Evolutionary conservation across 345 rosid genomes (phyloP), one percentile per base, ranked within the genome.

Genomic region (Passiflora organensis): DNA sequence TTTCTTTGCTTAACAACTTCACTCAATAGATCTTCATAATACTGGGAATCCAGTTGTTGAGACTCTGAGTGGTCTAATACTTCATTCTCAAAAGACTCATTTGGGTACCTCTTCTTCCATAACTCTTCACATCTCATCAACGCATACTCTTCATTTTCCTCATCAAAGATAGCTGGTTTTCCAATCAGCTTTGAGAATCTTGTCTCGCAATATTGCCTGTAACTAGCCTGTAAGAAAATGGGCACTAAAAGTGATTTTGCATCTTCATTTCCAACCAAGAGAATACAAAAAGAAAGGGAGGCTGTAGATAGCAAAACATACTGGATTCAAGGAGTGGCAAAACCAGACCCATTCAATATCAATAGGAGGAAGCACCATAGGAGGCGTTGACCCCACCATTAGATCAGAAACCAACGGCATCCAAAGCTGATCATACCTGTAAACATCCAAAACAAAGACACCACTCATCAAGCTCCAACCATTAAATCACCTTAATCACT

Each of bases 281-380:
- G 2, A 37, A 2, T 9, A 37, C 8, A 37, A 37, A 2, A 0
- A 36, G 2, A 37, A 37, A 37, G 13, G 11, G 13, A 9, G 8
- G 41, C 41, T 37, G 41, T 37, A 6, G 41, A 37, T 6, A 37
- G 2, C 11, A 37, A 37, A 25, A 15, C 76, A 72, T 71, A 91
- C 98, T 52, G 90, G 86, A 65, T 91, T 87, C 80, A 91, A 76
- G 20, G 88, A 67, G 62, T 91, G 98, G 60, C 95, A 91, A 69
- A 87, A 83, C 96, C 96, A 91, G 71, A 91, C 86, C 96, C 98
- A 91, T 72, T 87, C 96, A 55, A 91, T 52, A 80, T 91, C 98
- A 41, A 91, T 47, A 24, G 98, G 98, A 68, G 98, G 93, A 32
- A 91, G 80, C 42, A 91, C 57, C 76, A 84, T 61, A 0, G 91